phyloP scores from a whole-genome alignment of 2,329 filamentous ascomycete genomes.

The Botrytis paeoniae region DNA sequence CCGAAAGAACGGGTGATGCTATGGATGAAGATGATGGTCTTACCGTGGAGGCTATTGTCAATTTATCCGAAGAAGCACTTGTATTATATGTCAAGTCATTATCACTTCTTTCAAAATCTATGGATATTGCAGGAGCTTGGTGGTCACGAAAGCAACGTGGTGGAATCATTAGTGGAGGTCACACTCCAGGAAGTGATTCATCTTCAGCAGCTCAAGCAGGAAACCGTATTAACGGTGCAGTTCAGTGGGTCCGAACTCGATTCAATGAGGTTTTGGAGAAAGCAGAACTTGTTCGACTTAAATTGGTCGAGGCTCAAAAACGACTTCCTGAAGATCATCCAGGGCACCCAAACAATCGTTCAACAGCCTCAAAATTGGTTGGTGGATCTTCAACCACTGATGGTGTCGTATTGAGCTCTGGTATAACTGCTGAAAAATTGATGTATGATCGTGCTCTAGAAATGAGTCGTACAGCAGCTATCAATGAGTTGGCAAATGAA shows the following conservation, averaged over 20 bases:
- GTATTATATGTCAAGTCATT: constrained; percentile 96
- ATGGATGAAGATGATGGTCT: constrained; percentile 71
- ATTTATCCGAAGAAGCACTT: constrained; percentile 88
- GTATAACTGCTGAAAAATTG: constrained; percentile 90
- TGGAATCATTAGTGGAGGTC: constrained; percentile 49
- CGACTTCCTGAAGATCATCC: constrained; percentile 81
- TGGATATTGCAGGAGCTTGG: constrained; percentile 92
- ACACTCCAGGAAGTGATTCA: constrained; percentile 43
- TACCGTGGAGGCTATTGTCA: constrained; percentile 80
- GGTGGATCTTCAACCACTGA: constrained; percentile 58
- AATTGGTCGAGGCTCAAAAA: constrained; percentile 81
- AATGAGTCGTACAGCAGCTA: constrained; percentile 92
- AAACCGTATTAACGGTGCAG: constrained; percentile 82
- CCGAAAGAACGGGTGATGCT: constrained; percentile 52
- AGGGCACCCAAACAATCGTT: constrained; percentile 77
- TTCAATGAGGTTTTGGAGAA: constrained; percentile 99
- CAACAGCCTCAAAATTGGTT: constrained; percentile 51
- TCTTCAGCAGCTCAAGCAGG: constrained; percentile 43
- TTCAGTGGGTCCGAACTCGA: constrained; percentile 89
- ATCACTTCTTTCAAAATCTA: constrained; percentile 84
- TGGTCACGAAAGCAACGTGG: constrained; percentile 77
- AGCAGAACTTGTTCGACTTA: constrained; percentile 87
- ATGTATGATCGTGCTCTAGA: constrained; percentile 98
- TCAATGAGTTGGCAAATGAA: constrained; percentile 91
- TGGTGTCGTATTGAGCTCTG: constrained; percentile 79